Conservation (phyloP, 129 eudicot species). For the Dittrichia graveolens region DNA sequence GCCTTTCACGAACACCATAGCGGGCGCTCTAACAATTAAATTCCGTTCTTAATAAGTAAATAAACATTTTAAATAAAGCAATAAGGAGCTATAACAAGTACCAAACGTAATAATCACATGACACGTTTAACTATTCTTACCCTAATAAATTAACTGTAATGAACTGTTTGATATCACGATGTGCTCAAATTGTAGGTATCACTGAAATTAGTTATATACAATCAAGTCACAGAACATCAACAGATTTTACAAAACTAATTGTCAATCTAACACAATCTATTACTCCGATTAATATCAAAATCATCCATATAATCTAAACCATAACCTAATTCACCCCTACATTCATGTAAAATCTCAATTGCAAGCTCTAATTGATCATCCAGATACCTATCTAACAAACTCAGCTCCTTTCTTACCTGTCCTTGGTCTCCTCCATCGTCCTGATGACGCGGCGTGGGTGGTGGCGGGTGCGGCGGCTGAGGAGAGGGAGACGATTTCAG, state of each 20-base stretch:
- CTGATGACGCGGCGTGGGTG: constrained; percentile 7
- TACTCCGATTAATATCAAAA: constrained; percentile 26
- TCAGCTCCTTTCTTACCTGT: constrained; percentile 27
- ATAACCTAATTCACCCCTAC: constrained; percentile 42
- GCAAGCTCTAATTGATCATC: constrained; percentile 66
- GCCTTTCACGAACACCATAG: too few relatives aligned
- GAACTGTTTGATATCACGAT: background rate
- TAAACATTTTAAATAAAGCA: too few relatives aligned
- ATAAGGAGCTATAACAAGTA: too few relatives aligned
- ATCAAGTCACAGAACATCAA: constrained; percentile 13
- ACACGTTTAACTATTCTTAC: too few relatives aligned
- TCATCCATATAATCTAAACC: constrained; percentile 38
- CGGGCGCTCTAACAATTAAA: too few relatives aligned
- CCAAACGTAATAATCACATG: too few relatives aligned
- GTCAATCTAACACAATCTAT: constrained; percentile 23
- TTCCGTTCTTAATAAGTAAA: too few relatives aligned
- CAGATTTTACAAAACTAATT: constrained; percentile 1
- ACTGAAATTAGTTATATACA: constrained; percentile 23
- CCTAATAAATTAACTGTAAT: too few relatives aligned
- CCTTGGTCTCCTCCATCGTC: constrained; percentile 27
- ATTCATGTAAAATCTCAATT: constrained; percentile 41
- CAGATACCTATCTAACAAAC: constrained; percentile 56
- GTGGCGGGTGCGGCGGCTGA: background rate
- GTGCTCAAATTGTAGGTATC: background rate
- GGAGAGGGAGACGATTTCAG: constrained; percentile 19